Percentiles rank a stretch among this genome's conserved stretches.
Evolutionary conservation across 2,329 filamentous ascomycete species (phyloP).

Genomic region (Cercospora zeae-maydis): DNA sequence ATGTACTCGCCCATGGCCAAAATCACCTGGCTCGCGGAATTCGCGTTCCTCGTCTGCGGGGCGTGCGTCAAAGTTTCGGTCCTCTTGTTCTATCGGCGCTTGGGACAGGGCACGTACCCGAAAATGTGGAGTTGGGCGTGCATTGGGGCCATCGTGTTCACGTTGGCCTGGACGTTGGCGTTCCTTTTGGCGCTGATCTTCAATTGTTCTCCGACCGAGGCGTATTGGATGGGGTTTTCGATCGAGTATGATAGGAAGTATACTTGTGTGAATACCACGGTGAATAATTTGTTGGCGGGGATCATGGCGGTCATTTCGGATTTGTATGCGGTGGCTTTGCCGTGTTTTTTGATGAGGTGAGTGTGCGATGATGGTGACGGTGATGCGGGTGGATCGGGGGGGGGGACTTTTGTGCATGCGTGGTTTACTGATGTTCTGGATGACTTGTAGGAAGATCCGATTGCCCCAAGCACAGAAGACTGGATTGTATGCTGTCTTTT

Average conservation of each 20-base stretch:
- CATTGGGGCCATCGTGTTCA: constrained; percentile 37
- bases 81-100: constrained; percentile 42
- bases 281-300: constrained; percentile 40
- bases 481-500: constrained; percentile 43
- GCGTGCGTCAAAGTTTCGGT: constrained; percentile 38
- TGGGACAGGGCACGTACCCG: constrained; percentile 37
- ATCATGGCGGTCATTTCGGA: constrained; percentile 41
- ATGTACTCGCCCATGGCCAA: constrained; percentile 26
- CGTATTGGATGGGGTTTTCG: constrained; percentile 42
- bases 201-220: constrained; percentile 40
- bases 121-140: constrained; percentile 34
- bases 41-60: constrained; percentile 34
- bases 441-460: constrained; percentile 32
- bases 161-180: constrained; percentile 38
- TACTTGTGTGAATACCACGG: constrained; percentile 39
- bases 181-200: constrained; percentile 37
- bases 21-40: constrained; percentile 36
- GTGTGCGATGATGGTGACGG: neutral
- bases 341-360: constrained; percentile 44
- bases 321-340: constrained; percentile 41
- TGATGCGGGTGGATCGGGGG: constrained; percentile 28
- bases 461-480: constrained; percentile 44
- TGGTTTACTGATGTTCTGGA: constrained; percentile 41
- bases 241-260: constrained; percentile 33
- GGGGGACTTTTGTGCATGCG: constrained; percentile 39